Evolutionary conservation across 2,329 filamentous ascomycete species (phyloP).

Genomic region (Exserohilum turcica): DNA sequence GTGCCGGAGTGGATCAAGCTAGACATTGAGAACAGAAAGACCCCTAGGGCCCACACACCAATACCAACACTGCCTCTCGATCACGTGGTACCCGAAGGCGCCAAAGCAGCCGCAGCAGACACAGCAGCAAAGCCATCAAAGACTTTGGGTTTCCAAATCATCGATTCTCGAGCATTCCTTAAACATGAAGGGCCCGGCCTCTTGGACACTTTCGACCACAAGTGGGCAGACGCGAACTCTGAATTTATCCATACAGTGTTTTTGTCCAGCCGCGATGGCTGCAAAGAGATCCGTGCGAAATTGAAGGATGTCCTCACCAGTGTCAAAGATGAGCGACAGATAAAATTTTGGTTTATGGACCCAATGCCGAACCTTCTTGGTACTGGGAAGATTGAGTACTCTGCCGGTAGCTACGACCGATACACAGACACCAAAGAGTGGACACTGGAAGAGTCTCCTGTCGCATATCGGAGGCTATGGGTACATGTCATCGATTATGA

Average conservation of each 20-base stretch:
- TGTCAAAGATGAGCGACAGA: constrained; percentile 46
- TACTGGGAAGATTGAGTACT: constrained; percentile 42
- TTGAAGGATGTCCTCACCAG: constrained; percentile 33
- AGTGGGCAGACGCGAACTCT: constrained; percentile 22
- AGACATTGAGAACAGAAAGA: constrained; percentile 36
- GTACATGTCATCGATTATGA: constrained; percentile 40
- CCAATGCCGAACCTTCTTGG: constrained; percentile 36
- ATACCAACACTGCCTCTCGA: constrained; percentile 16
- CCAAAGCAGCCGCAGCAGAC: constrained; percentile 7
- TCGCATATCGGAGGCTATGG: constrained; percentile 41
- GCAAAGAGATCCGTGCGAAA: constrained; percentile 39
- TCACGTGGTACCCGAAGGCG: constrained; percentile 4
- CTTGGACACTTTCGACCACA: constrained; percentile 41
- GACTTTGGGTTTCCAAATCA: constrained; percentile 36
- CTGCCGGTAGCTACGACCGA: constrained; percentile 36
- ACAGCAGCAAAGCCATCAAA: constrained; percentile 9
- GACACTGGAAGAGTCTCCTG: constrained; percentile 30
- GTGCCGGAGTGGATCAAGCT: constrained; percentile 48
- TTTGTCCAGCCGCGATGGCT: constrained; percentile 31
- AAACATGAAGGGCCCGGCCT: constrained; percentile 46
- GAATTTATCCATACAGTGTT: constrained; percentile 27
- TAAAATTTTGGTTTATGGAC: constrained; percentile 50
- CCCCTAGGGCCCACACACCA: constrained; percentile 16
- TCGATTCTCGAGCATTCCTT: constrained; percentile 42
- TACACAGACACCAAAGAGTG: constrained; percentile 34